Evolutionary conservation across 352 stramenopile genomes (phyloP).

Genomic region (Thalassiosira exigua): DNA sequence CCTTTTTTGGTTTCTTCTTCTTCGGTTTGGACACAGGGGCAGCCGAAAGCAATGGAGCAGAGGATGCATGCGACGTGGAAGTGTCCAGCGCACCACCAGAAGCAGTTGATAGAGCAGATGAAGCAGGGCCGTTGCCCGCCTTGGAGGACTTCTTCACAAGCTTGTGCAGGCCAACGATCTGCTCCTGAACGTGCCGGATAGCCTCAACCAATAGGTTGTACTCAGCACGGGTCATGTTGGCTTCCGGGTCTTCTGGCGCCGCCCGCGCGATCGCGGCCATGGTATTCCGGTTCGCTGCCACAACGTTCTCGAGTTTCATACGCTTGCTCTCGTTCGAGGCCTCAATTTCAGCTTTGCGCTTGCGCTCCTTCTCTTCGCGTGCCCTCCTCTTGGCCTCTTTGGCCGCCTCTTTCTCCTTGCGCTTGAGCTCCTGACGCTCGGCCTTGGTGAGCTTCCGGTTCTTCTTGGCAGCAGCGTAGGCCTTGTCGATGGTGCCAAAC

Average conservation of each 20-base stretch:
- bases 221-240: constrained; percentile 63
- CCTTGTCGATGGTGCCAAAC: constrained; percentile 74
- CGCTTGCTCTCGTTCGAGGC: constrained; percentile 41
- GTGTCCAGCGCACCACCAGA: too few species aligned
- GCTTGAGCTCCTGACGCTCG: constrained; percentile 55
- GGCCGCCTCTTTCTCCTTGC: constrained; percentile 52
- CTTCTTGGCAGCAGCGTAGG: constrained; percentile 57
- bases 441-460: constrained; percentile 61
- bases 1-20: constrained; percentile 68
- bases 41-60: not conserved
- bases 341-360: constrained; percentile 55
- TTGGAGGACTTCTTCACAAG: constrained; percentile 61
- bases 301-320: constrained; percentile 62
- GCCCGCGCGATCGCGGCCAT: constrained; percentile 64
- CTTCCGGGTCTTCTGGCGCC: constrained; percentile 34
- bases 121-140: not conserved
- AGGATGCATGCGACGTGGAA: constrained; percentile 2
- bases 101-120: too few species aligned
- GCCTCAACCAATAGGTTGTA: constrained; percentile 77
- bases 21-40: constrained; percentile 47
- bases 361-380: constrained; percentile 70
- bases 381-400: constrained; percentile 58
- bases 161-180: constrained; percentile 73
- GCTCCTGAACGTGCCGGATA: constrained; percentile 72
- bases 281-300: constrained; percentile 61